Evolutionary conservation across 108 stramenopile species (phyloP).

Genomic region (Epipyxis sp.): DNA sequence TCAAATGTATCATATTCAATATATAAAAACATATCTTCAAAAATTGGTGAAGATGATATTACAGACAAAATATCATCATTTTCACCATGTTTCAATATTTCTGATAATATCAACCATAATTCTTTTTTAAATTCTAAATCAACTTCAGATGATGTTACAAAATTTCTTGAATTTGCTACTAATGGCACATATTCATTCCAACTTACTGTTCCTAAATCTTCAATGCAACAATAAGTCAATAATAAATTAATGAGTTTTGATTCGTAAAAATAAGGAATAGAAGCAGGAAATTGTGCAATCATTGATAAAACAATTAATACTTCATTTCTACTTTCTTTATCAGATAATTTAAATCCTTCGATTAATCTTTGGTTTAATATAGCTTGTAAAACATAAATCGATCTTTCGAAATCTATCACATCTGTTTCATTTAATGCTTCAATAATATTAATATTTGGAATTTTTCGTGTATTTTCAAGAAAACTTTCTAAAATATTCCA

Average conservation of each 20-base stretch:
- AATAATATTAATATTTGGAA: neutral
- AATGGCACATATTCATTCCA: neutral
- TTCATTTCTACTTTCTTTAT: conserved; percentile 24
- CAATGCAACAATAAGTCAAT: conserved; percentile 18
- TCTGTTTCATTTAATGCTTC: neutral
- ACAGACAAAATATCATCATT: neutral
- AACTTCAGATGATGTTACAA: conserved; percentile 1
- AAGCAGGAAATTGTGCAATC: conserved; percentile 9
- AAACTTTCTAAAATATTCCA: conserved; percentile 14
- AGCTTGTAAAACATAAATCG: neutral
- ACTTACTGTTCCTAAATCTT: neutral
- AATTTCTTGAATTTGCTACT: conserved; percentile 15
- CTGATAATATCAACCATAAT: conserved; percentile 12
- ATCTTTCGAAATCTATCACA: neutral
- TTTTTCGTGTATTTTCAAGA: neutral
- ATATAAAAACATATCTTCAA: too few species aligned
- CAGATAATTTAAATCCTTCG: conserved; percentile 20
- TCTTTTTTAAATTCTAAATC: conserved; percentile 24
- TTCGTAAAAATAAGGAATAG: neutral
- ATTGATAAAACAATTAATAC: conserved; percentile 23
- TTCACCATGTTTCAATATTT: conserved; percentile 15
- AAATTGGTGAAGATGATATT: conserved; percentile 12
- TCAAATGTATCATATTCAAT: too few species aligned
- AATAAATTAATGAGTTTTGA: neutral
- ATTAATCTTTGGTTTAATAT: neutral